Conservation (phyloP, 371 early-diverging fungal genomes). For the Sporodiniella umbellata region DNA sequence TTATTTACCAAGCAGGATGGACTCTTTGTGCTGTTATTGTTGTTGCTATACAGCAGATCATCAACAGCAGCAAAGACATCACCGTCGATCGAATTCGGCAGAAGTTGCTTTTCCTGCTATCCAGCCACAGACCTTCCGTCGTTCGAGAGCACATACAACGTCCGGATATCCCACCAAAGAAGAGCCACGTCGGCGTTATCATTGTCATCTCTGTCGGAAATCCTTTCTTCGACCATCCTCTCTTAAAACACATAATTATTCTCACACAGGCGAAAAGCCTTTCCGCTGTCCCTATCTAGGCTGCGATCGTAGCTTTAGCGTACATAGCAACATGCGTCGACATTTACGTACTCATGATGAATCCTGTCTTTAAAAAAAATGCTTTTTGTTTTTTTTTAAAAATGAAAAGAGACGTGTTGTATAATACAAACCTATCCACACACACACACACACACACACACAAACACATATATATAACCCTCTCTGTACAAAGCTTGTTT, state of each 20-base stretch:
- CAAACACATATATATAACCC: too few relatives aligned
- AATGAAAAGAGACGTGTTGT: neutral
- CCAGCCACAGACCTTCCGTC: conserved; percentile 1
- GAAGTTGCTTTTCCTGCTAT: conserved; percentile 1
- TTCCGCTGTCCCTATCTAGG: conserved; percentile 58
- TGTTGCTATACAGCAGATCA: neutral
- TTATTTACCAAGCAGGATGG: neutral
- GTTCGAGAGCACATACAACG: conserved; percentile 26
- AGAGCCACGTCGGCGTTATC: conserved; percentile 13
- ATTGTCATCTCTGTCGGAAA: conserved; percentile 25
- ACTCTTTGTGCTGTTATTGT: neutral
- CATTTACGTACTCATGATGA: conserved; percentile 53
- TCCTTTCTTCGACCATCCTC: conserved; percentile 39
- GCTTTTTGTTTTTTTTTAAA: too few relatives aligned
- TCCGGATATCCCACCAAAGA: conserved; percentile 20
- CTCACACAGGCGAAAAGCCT: conserved; percentile 78
- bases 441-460: neutral
- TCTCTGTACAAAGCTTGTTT: too few relatives aligned
- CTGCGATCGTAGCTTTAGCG: conserved; percentile 72
- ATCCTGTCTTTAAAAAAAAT: conserved; percentile 5
- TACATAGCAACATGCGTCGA: conserved; percentile 72
- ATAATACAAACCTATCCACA: neutral
- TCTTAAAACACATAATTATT: conserved; percentile 62
- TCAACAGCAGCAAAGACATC: neutral
- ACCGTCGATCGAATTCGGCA: conserved; percentile 22